Evolutionary conservation across 2,329 filamentous ascomycete species (phyloP).

Genomic region (Colletotrichum tropicale): DNA sequence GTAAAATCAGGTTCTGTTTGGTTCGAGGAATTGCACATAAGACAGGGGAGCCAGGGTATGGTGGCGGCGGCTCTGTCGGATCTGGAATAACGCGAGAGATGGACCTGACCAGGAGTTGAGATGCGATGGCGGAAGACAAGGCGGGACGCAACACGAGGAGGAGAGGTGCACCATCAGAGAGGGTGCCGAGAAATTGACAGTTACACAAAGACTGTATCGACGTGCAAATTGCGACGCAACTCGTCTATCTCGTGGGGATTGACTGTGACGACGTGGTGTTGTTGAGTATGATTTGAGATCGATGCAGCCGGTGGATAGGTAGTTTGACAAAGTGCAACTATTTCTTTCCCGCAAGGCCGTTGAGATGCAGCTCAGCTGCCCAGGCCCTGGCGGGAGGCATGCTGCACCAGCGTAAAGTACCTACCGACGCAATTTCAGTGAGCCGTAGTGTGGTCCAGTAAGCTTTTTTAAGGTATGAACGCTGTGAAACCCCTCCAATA

Average conservation of each 20-base stretch:
- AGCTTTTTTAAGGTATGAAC: background rate
- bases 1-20: background rate
- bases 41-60: background rate
- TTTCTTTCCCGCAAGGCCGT: background rate
- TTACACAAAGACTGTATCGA: background rate
- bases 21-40: background rate
- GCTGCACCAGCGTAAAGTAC: background rate
- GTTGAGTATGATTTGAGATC: background rate
- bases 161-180: no score
- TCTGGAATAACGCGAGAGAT: conserved; percentile 11
- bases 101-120: conserved; percentile 5
- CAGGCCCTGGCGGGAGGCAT: background rate
- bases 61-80: conserved; percentile 19
- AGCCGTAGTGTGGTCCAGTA: background rate
- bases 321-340: background rate
- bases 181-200: background rate
- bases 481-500: background rate
- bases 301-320: background rate
- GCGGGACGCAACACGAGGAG: background rate
- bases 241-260: background rate
- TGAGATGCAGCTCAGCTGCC: background rate
- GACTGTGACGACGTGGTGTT: background rate
- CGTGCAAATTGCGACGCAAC: background rate
- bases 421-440: background rate
- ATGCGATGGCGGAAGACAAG: conserved; percentile 5